These are phyloP conservation scores for Zymoseptoria brevis DNA, from an alignment of 2,329 filamentous ascomycete species.

Conservation along the genomic window DNA sequence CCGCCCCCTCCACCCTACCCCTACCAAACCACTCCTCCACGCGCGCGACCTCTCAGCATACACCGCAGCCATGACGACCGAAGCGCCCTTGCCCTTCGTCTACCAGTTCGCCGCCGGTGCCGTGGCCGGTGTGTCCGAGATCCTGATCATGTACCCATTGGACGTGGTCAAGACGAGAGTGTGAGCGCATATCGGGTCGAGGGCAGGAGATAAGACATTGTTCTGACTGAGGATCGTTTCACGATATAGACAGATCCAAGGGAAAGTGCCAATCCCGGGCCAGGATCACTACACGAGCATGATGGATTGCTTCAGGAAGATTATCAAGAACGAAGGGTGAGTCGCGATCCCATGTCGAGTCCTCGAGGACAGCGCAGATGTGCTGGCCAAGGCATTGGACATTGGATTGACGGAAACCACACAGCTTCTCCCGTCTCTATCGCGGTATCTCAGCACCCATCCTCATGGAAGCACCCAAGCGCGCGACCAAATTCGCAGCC, in stretches of 20 bases:
- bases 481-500: conserved; percentile 94
- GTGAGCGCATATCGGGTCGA: conserved; percentile 45
- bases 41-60: background rate
- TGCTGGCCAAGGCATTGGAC: background rate
- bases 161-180: conserved; percentile 98
- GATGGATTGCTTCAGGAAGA: conserved; percentile 97
- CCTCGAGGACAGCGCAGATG: background rate
- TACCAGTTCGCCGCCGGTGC: conserved; percentile 97
- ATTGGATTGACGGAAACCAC: conserved; percentile 3
- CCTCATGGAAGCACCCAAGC: conserved; percentile 94
- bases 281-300: conserved; percentile 92
- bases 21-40: background rate
- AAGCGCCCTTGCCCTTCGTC: conserved; percentile 77
- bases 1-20: no score
- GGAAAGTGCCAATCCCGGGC: conserved; percentile 51
- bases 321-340: conserved; percentile 90
- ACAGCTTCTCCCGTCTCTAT: conserved; percentile 75
- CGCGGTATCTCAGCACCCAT: conserved; percentile 93
- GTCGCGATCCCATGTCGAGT: conserved; percentile 16
- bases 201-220: background rate
- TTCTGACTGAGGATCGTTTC: conserved; percentile 7
- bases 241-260: conserved; percentile 45
- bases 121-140: conserved; percentile 91
- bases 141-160: conserved; percentile 75
- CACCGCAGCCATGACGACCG: conserved; percentile 36